Evolutionary conservation across 108 stramenopile genomes (phyloP).

Genomic region (Craspedostauros australis): DNA sequence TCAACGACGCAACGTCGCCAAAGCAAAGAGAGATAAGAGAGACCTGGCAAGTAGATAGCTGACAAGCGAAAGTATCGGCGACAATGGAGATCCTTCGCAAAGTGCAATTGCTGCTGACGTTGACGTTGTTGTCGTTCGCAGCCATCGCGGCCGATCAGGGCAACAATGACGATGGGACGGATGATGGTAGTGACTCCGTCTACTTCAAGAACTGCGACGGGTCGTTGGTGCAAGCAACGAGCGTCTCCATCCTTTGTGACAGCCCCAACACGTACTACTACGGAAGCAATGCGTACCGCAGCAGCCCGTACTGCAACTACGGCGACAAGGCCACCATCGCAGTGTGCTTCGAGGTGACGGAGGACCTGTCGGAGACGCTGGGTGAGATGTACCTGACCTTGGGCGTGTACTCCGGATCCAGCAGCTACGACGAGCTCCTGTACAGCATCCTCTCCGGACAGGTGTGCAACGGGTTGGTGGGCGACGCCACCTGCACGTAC

Average conservation of each 20-base stretch:
- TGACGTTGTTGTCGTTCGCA: too few species aligned
- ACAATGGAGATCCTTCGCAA: too few species aligned
- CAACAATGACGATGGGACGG: too few species aligned
- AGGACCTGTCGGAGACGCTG: conserved; percentile 2
- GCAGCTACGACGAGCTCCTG: conserved; percentile 7
- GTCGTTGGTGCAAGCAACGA: conserved; percentile 2
- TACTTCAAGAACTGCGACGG: conserved; percentile 13
- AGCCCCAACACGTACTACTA: conserved; percentile 18
- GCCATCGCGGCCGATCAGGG: too few species aligned
- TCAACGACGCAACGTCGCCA: too few species aligned
- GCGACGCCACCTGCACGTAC: conserved; percentile 3
- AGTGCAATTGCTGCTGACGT: too few species aligned
- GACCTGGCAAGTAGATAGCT: too few species aligned
- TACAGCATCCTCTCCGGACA: conserved; percentile 3
- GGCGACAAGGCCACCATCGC: conserved; percentile 21
- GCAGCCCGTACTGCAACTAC: conserved; percentile 23
- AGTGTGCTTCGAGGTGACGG: conserved; percentile 13
- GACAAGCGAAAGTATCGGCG: too few species aligned
- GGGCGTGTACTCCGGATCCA: conserved; percentile 9
- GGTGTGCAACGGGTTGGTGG: conserved; percentile 14
- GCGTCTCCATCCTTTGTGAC: conserved; percentile 14
- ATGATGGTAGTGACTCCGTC: too few species aligned
- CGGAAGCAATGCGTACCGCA: conserved; percentile 9
- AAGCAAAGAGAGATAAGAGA: too few species aligned
- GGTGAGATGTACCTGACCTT: conserved; percentile 14